Conservation (phyloP, 257 asterid species). For the Rehmannia glutinosa region DNA sequence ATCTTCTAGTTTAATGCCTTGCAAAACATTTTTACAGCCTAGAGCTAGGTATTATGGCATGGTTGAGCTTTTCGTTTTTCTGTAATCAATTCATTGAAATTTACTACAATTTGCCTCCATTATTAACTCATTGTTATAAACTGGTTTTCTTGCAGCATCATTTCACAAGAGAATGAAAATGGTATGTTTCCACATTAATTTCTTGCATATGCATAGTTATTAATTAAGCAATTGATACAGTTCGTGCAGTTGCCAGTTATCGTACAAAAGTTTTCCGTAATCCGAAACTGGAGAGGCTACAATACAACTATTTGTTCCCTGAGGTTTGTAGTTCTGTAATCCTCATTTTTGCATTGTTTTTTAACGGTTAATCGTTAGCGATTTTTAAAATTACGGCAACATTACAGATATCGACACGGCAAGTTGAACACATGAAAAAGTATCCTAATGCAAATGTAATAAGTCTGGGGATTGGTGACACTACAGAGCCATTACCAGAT, state of each 20-base stretch:
- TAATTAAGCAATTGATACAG: conserved; percentile 7
- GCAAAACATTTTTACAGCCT: conserved; percentile 37
- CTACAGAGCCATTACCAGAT: conserved; percentile 76
- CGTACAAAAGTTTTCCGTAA: conserved; percentile 76
- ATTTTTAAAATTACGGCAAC: too few relatives aligned
- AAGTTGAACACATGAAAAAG: conserved; percentile 48
- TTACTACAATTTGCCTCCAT: not conserved
- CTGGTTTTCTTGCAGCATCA: conserved; percentile 37
- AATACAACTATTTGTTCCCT: conserved; percentile 72
- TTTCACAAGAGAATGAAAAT: conserved; percentile 22
- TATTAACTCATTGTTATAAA: conserved; percentile 1
- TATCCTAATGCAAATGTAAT: conserved; percentile 73
- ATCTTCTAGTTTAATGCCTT: conserved; percentile 27
- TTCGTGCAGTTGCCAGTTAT: conserved; percentile 39
- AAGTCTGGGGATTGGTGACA: conserved; percentile 91
- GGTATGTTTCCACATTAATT: conserved; percentile 29
- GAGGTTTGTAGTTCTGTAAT: conserved; percentile 46
- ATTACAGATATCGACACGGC: conserved; percentile 51
- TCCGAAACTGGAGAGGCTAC: conserved; percentile 67
- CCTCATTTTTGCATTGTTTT: not conserved
- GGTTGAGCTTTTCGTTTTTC: not conserved
- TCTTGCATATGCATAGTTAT: not conserved
- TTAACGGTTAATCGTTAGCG: too few relatives aligned
- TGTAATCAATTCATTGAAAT: not conserved
- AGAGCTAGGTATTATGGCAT: conserved; percentile 42